A percentile compares a stretch with the other conserved stretches of the same genome.
Conservation (phyloP, 1,284 basidiomycete species). For the Leccinum proximum region DNA sequence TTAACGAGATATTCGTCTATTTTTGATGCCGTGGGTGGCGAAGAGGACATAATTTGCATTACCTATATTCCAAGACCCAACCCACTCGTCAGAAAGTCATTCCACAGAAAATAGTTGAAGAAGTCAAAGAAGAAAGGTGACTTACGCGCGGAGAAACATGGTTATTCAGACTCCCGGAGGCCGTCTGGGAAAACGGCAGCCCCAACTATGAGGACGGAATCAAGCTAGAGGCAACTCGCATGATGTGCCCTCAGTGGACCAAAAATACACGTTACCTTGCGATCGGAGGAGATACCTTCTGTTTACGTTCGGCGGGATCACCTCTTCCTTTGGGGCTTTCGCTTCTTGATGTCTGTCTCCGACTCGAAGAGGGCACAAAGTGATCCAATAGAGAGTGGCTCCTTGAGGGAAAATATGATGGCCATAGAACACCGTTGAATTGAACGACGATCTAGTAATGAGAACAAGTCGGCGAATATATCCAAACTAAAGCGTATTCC, state of each 20-base stretch:
- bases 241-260: conserved; percentile 1
- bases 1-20: conserved; percentile 53
- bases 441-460: too few relatives aligned
- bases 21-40: conserved; percentile 50
- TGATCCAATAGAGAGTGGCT: neutral
- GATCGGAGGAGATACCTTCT: too few relatives aligned
- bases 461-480: too few relatives aligned
- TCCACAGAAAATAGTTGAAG: neutral
- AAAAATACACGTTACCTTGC: neutral
- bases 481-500: too few relatives aligned
- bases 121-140: neutral
- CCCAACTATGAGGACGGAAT: conserved; percentile 45
- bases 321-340: too few relatives aligned
- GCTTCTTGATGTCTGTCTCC: neutral
- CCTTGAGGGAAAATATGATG: neutral
- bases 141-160: conserved; percentile 54
- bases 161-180: conserved; percentile 46
- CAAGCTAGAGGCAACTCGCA: conserved; percentile 3
- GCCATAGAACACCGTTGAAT: neutral
- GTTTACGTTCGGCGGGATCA: too few relatives aligned
- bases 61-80: conserved; percentile 35
- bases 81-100: conserved; percentile 4
- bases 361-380: neutral
- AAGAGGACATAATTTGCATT: conserved; percentile 45
- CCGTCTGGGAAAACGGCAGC: conserved; percentile 52